phyloP scores from a whole-genome alignment of 148 eudicot species.

The Mesembryanthemum crystallinum region DNA sequence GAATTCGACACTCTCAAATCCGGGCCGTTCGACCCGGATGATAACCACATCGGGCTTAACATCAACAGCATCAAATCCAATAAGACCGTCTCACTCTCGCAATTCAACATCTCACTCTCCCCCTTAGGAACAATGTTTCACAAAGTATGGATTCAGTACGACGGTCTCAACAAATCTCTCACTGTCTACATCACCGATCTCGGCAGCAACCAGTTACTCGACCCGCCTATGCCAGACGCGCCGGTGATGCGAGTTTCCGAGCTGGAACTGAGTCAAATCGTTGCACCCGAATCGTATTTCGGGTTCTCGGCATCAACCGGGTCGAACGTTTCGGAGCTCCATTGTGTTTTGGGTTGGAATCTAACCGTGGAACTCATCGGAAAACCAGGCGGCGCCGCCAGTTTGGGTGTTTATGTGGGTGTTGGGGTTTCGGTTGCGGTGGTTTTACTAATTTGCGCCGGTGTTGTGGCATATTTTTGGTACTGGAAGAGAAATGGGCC shows the following conservation, averaged over 20 bases:
- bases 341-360: conserved; percentile 83
- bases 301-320: conserved; percentile 88
- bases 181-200: conserved; percentile 51
- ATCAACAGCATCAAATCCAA: conserved; percentile 49
- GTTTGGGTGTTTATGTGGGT: conserved; percentile 6
- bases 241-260: conserved; percentile 41
- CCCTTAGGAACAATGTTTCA: conserved; percentile 41
- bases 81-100: conserved; percentile 28
- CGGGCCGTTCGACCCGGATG: conserved; percentile 55
- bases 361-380: conserved; percentile 49
- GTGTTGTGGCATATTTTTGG: conserved; percentile 15
- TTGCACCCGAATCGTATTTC: conserved; percentile 53
- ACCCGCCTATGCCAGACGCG: conserved; percentile 32
- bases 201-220: conserved; percentile 6
- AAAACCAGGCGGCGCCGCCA: not conserved
- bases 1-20: conserved; percentile 69
- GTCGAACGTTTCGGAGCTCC: conserved; percentile 35
- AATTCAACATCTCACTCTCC: conserved; percentile 38
- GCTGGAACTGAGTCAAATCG: conserved; percentile 46
- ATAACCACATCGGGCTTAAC: conserved; percentile 69
- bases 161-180: conserved; percentile 40
- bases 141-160: conserved; percentile 70
- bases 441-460: conserved; percentile 15
- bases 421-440: conserved; percentile 13
- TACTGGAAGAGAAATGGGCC: conserved; percentile 23